Conservation (phyloP, 176 grass and related monocot species). For the Sorghum bicolor region DNA sequence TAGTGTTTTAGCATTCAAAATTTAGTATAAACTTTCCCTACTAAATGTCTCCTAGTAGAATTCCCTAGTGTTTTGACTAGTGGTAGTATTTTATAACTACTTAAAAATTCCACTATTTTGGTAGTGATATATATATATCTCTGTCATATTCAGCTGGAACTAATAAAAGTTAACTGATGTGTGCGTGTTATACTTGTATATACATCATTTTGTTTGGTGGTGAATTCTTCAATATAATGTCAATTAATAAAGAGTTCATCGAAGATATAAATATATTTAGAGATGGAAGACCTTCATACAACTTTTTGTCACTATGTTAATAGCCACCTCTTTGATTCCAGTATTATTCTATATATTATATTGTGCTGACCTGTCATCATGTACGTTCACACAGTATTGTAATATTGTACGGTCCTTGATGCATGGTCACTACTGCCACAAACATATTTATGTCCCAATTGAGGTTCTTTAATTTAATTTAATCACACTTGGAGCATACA, state of each 20-base stretch:
- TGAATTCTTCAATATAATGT: slow-evolving; percentile 16
- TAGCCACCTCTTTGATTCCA: slow-evolving; percentile 8
- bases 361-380: not conserved
- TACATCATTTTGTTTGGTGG: not conserved
- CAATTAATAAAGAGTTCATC: not conserved
- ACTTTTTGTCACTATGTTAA: slow-evolving; percentile 37
- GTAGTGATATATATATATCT: too few relatives aligned
- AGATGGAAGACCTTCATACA: not conserved
- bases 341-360: slow-evolving; percentile 30
- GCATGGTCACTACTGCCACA: not conserved
- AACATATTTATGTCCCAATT: slow-evolving; percentile 13
- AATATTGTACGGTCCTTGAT: not conserved
- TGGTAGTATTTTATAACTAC: too few relatives aligned
- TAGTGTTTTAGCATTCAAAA: too few relatives aligned
- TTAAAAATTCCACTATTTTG: too few relatives aligned
- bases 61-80: too few relatives aligned
- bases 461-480: slow-evolving; percentile 43
- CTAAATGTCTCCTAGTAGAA: too few relatives aligned
- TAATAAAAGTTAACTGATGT: not conserved
- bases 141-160: not conserved
- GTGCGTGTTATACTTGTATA: not conserved
- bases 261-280: not conserved
- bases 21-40: too few relatives aligned
- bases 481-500: slow-evolving; percentile 39
- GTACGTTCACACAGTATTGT: slow-evolving; percentile 3